A percentile compares a stretch with the other conserved stretches of the same genome.
Evolutionary conservation across 768 basidiomycete species (phyloP).

Genomic region (Tulasnella sp.): DNA sequence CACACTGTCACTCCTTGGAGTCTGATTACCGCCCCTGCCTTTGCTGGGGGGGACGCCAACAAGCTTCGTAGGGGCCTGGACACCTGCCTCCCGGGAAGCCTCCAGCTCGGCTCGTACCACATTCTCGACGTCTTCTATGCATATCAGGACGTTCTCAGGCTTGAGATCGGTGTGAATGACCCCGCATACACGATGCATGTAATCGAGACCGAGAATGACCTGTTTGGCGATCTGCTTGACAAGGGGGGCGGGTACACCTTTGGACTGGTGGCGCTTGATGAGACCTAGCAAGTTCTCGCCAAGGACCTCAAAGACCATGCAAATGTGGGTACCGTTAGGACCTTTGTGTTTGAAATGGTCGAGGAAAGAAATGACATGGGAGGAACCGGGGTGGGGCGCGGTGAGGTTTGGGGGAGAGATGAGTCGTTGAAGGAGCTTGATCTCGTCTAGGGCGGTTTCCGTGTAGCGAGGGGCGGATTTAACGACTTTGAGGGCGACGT

Average conservation of each 20-base stretch:
- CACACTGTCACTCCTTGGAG: conserved; percentile 61
- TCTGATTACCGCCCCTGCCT: conserved; percentile 91
- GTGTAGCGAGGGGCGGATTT: conserved; percentile 96
- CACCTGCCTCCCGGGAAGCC: conserved; percentile 33
- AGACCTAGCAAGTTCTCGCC: conserved; percentile 93
- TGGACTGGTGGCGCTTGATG: conserved; percentile 97
- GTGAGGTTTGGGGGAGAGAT: conserved; percentile 49
- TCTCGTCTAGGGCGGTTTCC: conserved; percentile 96
- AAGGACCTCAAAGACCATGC: conserved; percentile 99
- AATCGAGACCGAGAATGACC: conserved; percentile 86
- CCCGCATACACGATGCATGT: conserved; percentile 94
- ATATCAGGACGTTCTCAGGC: conserved; percentile 94
- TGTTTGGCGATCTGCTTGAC: conserved; percentile 97
- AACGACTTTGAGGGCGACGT: conserved; percentile 98
- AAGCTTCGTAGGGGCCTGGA: conserved; percentile 40
- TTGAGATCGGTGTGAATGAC: conserved; percentile 97
- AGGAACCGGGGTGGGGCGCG: conserved; percentile 72
- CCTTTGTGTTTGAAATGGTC: conserved; percentile 97
- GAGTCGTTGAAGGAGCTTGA: conserved; percentile 91
- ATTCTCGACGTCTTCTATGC: conserved; percentile 90
- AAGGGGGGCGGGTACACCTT: conserved; percentile 85
- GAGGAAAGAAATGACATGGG: conserved; percentile 93
- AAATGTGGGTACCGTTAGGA: conserved; percentile 93
- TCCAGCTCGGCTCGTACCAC: conserved; percentile 79
- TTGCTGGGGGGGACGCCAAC: conserved; percentile 89